These are phyloP conservation scores for Testicularia cyperi DNA, from an alignment of 1,284 basidiomycete genomes.

Conservation along the genomic window DNA sequence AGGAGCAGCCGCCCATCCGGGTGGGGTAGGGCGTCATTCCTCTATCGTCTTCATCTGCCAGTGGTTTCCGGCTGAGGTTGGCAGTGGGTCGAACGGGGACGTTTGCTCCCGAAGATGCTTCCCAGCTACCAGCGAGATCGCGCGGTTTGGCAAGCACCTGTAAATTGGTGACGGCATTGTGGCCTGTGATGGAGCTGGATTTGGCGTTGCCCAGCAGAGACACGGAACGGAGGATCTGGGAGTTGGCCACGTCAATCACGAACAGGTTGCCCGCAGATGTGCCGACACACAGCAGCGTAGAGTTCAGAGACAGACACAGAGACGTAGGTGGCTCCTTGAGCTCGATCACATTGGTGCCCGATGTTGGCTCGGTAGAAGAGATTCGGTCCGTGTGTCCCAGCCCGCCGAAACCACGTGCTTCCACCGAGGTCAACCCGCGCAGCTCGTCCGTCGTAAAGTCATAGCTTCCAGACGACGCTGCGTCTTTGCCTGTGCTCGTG, in stretches of 20 bases:
- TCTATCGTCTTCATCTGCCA: conserved; percentile 25
- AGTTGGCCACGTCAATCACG: conserved; percentile 82
- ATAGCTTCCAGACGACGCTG: not conserved
- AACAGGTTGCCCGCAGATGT: conserved; percentile 68
- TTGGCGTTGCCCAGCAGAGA: conserved; percentile 33
- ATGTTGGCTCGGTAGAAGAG: not conserved
- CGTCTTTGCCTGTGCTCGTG: not conserved
- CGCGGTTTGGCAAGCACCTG: conserved; percentile 26
- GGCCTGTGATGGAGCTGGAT: conserved; percentile 19
- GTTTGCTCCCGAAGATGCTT: conserved; percentile 4
- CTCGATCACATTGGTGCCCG: conserved; percentile 22
- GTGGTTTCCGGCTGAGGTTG: conserved; percentile 22
- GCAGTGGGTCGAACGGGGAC: conserved; percentile 26
- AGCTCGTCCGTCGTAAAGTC: conserved; percentile 29
- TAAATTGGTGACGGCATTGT: conserved; percentile 47
- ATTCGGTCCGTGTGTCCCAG: not conserved
- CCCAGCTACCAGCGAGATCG: conserved; percentile 36
- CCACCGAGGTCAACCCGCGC: conserved; percentile 11
- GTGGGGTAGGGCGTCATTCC: conserved; percentile 14
- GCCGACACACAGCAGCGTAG: conserved; percentile 65
- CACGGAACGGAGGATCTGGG: conserved; percentile 81
- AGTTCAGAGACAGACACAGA: conserved; percentile 73
- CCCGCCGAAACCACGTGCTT: conserved; percentile 14
- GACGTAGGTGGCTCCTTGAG: conserved; percentile 65
- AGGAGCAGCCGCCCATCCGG: conserved; percentile 10